These are phyloP conservation scores for Leucocoprinus sp. DNA, from an alignment of 768 basidiomycete genomes.

Conservation along the genomic window DNA sequence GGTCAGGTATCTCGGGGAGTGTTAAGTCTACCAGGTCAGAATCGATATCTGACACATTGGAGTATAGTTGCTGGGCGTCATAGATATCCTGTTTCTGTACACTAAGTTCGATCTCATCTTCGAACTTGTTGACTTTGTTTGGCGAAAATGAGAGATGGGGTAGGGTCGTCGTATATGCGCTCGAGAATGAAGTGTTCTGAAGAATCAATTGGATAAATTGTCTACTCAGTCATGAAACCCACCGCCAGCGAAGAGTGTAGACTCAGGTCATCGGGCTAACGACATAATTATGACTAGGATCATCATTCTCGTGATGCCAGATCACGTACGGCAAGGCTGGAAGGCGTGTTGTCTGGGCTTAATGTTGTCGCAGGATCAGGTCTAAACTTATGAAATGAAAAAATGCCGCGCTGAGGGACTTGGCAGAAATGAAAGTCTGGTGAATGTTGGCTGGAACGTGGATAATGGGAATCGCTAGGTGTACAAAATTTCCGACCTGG, in stretches of 20 bases:
- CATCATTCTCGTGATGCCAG: background rate
- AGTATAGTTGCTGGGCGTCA: background rate
- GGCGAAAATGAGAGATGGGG: background rate
- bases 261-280: slow-evolving; percentile 2
- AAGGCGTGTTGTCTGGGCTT: background rate
- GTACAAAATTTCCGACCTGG: slow-evolving; percentile 5
- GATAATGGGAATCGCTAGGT: background rate
- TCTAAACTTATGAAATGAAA: background rate
- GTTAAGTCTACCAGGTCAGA: slow-evolving; percentile 1
- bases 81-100: background rate
- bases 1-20: slow-evolving; percentile 9
- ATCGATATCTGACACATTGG: background rate
- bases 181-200: slow-evolving; percentile 9
- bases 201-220: background rate
- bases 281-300: background rate
- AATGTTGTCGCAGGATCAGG: background rate
- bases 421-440: background rate
- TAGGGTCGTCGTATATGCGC: slow-evolving; percentile 6
- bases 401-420: background rate
- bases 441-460: background rate
- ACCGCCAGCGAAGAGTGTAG: slow-evolving; percentile 8
- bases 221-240: background rate
- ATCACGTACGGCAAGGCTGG: background rate
- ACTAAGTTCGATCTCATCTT: background rate
- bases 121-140: background rate